Evolutionary conservation across 768 basidiomycete species (phyloP).

Genomic region (Russula griseocarnosa): DNA sequence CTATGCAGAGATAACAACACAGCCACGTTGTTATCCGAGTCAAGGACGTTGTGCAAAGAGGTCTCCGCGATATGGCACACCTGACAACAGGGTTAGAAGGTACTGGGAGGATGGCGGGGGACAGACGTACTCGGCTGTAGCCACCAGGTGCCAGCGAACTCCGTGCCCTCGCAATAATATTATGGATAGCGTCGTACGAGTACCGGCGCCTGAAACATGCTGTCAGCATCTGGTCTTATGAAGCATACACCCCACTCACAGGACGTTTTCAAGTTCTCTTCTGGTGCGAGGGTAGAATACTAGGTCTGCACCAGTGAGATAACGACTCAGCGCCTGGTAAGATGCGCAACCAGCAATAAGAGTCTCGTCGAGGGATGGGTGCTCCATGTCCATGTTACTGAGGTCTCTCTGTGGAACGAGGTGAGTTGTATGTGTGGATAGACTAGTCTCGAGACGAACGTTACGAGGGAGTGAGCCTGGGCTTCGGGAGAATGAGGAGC

Average conservation of each 20-base stretch:
- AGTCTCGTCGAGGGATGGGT: conserved; percentile 65
- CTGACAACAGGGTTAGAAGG: conserved; percentile 36
- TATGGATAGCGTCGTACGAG: conserved; percentile 76
- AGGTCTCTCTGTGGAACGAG: conserved; percentile 51
- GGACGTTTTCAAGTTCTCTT: conserved; percentile 62
- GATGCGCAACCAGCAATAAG: conserved; percentile 76
- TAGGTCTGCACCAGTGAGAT: conserved; percentile 64
- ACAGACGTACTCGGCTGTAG: conserved; percentile 47
- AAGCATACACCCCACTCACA: conserved; percentile 45
- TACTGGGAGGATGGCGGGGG: not conserved
- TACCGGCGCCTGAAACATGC: conserved; percentile 51
- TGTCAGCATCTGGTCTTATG: not conserved
- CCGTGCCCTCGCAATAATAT: conserved; percentile 67
- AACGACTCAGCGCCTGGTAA: conserved; percentile 74
- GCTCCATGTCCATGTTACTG: conserved; percentile 63
- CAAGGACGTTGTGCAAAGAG: conserved; percentile 65
- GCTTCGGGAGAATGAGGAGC: conserved; percentile 74
- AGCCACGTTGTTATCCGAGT: conserved; percentile 61
- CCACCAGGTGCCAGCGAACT: conserved; percentile 57
- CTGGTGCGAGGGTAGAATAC: conserved; percentile 64
- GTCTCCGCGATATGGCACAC: conserved; percentile 66
- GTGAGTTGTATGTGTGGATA: conserved; percentile 19
- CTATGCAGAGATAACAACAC: conserved; percentile 62
- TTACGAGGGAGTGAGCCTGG: conserved; percentile 60
- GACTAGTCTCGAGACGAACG: conserved; percentile 41